These are phyloP conservation scores for Parachaetomium inaequale DNA, from an alignment of 495 filamentous ascomycete genomes.

Conservation along the genomic window DNA sequence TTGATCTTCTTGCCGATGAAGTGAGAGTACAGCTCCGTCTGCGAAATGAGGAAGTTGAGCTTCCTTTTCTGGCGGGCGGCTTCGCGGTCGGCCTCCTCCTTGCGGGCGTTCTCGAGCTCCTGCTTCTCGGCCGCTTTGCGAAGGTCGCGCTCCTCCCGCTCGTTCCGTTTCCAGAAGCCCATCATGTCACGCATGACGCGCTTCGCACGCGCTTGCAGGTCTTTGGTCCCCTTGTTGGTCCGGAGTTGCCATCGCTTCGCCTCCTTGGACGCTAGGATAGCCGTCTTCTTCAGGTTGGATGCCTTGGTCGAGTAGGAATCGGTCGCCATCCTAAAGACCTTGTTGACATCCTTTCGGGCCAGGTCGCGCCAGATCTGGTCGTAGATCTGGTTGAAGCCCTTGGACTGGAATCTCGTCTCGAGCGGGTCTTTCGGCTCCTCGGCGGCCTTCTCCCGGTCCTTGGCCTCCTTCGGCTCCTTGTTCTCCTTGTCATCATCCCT, in stretches of 20 bases:
- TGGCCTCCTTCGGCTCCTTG: constrained; percentile 48
- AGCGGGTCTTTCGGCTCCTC: constrained; percentile 49
- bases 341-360: constrained; percentile 86
- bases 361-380: constrained; percentile 98
- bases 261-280: constrained; percentile 94
- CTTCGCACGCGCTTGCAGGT: constrained; percentile 94
- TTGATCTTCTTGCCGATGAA: constrained; percentile 99
- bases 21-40: constrained; percentile 98
- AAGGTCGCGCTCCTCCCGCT: constrained; percentile 92
- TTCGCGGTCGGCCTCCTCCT: constrained; percentile 94
- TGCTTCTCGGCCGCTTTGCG: constrained; percentile 92
- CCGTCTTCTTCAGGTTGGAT: constrained; percentile 95
- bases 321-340: constrained; percentile 80
- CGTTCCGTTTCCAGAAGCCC: constrained; percentile 99
- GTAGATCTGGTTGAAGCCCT: constrained; percentile 94
- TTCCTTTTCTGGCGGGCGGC: constrained; percentile 96
- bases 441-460: constrained; percentile 63
- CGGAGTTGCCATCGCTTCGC: constrained; percentile 94
- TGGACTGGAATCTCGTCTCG: constrained; percentile 68
- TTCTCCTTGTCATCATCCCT: constrained; percentile 42
- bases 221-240: constrained; percentile 97
- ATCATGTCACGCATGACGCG: constrained; percentile 99
- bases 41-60: constrained; percentile 98
- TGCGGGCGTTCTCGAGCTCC: constrained; percentile 93
- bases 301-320: constrained; percentile 77